phyloP scores from a whole-genome alignment of 257 asterid genomes.

The Solanum habrochaites region DNA sequence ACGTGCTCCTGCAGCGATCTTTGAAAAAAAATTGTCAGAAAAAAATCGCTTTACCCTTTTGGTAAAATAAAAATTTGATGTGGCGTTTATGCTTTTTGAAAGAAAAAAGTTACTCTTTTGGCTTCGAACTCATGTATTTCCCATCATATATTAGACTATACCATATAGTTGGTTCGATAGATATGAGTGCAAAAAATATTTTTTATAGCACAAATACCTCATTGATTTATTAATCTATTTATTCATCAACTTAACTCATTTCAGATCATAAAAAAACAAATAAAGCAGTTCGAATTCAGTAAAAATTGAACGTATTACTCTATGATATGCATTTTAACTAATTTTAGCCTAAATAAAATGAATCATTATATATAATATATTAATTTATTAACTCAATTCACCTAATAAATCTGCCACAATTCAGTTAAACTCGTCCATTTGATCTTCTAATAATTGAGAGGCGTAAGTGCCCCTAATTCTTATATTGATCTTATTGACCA shows the following conservation, averaged over 20 bases:
- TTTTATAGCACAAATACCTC: background rate
- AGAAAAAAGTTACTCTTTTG: no score
- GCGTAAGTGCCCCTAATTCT: background rate
- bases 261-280: background rate
- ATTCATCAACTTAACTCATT: background rate
- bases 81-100: no score
- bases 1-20: no score
- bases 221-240: no score
- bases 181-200: background rate
- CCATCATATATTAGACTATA: background rate
- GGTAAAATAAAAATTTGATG: no score
- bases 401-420: background rate
- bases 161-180: background rate
- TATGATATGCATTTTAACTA: background rate
- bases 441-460: background rate
- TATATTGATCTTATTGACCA: no score
- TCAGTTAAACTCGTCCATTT: background rate
- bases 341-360: background rate
- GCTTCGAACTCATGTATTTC: no score
- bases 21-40: no score
- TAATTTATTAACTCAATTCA: no score
- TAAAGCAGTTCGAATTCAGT: no score
- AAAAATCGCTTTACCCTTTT: no score
- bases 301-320: background rate
- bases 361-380: background rate